phyloP scores from a whole-genome alignment of 306 rosid species.

The Vigna reflexopilosa region DNA sequence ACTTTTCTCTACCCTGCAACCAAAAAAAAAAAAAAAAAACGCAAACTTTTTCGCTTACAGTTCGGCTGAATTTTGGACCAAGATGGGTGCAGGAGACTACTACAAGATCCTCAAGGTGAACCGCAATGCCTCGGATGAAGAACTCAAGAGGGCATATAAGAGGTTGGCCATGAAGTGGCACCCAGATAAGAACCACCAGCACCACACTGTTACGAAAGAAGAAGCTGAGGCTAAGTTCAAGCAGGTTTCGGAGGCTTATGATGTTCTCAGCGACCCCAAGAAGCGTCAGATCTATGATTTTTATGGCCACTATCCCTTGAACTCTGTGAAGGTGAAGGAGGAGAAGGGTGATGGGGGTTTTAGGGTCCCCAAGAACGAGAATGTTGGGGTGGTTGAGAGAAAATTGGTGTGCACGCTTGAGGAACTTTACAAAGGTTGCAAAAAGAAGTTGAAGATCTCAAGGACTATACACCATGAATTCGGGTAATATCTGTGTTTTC shows the following conservation, averaged over 20 bases:
- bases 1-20: neutral
- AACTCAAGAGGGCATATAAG: slow-evolving; percentile 43
- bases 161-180: slow-evolving; percentile 47
- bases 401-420: slow-evolving; percentile 67
- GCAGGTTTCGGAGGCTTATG: slow-evolving; percentile 44
- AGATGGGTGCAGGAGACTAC: slow-evolving; percentile 38
- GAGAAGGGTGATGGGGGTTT: slow-evolving; percentile 12
- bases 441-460: slow-evolving; percentile 64
- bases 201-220: slow-evolving; percentile 24
- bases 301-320: slow-evolving; percentile 24
- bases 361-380: slow-evolving; percentile 28
- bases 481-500: slow-evolving; percentile 49
- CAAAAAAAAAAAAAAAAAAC: neutral
- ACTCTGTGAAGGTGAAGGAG: neutral
- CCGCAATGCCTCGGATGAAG: slow-evolving; percentile 33
- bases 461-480: slow-evolving; percentile 56
- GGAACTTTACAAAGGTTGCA: slow-evolving; percentile 69
- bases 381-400: slow-evolving; percentile 47
- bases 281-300: slow-evolving; percentile 48
- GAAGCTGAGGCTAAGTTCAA: slow-evolving; percentile 49
- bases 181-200: slow-evolving; percentile 42
- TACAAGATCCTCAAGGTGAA: slow-evolving; percentile 44
- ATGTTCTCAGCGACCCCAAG: slow-evolving; percentile 41
- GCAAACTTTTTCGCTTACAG: neutral
- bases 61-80: neutral